Evolutionary conservation across 768 basidiomycete genomes (phyloP), one percentile per base, ranked within the genome.

Genomic region (Lyophyllum shimeji): DNA sequence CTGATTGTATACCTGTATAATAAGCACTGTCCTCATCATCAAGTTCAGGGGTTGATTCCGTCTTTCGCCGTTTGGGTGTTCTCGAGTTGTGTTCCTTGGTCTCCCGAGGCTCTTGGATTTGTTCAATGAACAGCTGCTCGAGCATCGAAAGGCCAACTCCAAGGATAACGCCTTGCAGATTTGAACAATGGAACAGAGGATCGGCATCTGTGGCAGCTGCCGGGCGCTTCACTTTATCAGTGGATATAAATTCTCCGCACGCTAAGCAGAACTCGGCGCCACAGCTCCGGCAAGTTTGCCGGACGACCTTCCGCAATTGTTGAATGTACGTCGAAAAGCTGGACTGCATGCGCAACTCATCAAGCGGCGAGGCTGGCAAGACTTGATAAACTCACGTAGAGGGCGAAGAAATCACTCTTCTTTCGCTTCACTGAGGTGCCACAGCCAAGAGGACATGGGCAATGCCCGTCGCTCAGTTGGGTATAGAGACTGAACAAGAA

Each of bases 81-180:
- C 76, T 68, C 13, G 69, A 63, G 44, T 69, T 70, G 47, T 66
- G 61, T 27, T 79, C 79, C 52, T 65, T 63, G 49, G 49, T 58
- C 37, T 74, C 72, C 17, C 63, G 29, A 20, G 67, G 56, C 27
- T 76, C 76, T 53, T 74, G 71, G 31, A 61, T 72, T 50, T 85
- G 83, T 39, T 87, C 83, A 33, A 77, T 69, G 65, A 87, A 95
- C 33, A 80, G 71, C 52, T 83, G 78, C 69, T 96, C 93, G 42
- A 96, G 79, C 84, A 93, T 93, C 33, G 84, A 84, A 43, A 96
- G 80, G 8, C 95, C 95, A 37, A 96, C 80, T n/a, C 95, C 95
- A 5, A 98, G 76, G 60, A 97, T 86, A 13, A 92, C 83, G 37
- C 95, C 95, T 72, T 97, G 90, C 33, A 96, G 68, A 65, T 92